These are phyloP conservation scores for Alternaria tenuissima DNA, from an alignment of 2,329 filamentous ascomycete species.

Conservation along the genomic window DNA sequence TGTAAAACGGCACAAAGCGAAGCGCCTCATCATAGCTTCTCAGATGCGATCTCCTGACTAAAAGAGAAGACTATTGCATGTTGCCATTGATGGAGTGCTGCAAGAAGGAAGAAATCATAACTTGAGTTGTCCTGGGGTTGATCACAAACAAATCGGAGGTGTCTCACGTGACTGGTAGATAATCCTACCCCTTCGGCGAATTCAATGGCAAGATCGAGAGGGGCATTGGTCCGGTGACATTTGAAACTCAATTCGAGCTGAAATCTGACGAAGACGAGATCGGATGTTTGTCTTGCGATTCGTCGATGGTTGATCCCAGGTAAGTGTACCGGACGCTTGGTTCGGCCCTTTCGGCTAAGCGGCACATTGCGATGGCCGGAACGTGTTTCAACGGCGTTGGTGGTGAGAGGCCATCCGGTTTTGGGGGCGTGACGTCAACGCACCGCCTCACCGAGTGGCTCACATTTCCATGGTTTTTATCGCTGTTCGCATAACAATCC, in stretches of 20 bases:
- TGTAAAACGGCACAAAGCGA: slow-evolving; percentile 2
- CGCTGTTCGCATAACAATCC: not conserved
- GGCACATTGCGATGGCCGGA: slow-evolving; percentile 11
- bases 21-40: not conserved
- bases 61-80: not conserved
- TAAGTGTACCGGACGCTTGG: slow-evolving; percentile 8
- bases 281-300: not conserved
- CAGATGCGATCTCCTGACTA: not conserved
- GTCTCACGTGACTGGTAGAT: not conserved
- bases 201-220: not conserved
- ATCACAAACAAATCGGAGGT: not conserved
- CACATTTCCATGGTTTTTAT: not conserved
- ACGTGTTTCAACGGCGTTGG: slow-evolving; percentile 11
- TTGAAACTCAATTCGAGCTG: not conserved
- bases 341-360: slow-evolving; percentile 8
- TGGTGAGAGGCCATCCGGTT: slow-evolving; percentile 2
- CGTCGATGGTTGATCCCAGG: not conserved
- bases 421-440: slow-evolving; percentile 17
- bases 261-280: not conserved
- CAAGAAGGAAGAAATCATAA: not conserved
- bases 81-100: too few species aligned
- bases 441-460: not conserved
- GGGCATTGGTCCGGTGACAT: not conserved
- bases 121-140: not conserved
- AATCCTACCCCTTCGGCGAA: not conserved